A percentile compares a stretch with the other conserved stretches of the same genome.
Evolutionary conservation across 768 basidiomycete species (phyloP).

Genomic region (Leccinum broughii): DNA sequence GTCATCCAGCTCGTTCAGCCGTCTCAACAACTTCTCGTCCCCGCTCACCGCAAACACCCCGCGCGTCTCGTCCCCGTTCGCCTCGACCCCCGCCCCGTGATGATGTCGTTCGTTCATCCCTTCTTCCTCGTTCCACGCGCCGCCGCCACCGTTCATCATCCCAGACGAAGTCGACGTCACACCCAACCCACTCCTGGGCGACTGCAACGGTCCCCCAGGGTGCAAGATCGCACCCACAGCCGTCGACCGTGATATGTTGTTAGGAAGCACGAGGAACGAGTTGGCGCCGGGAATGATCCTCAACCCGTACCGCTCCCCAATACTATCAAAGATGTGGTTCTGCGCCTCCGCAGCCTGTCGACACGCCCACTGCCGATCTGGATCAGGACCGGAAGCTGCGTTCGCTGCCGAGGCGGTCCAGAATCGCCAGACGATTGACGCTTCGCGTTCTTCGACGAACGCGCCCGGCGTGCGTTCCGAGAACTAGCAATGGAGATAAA

Average conservation of each 20-base stretch:
- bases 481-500: constrained; percentile 49
- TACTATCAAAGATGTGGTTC: constrained; percentile 88
- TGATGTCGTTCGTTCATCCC: constrained; percentile 10
- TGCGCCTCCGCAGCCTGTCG: constrained; percentile 89
- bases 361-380: constrained; percentile 78
- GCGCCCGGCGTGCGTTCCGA: constrained; percentile 86
- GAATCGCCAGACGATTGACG: constrained; percentile 84
- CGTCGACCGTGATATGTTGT: constrained; percentile 80
- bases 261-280: constrained; percentile 80
- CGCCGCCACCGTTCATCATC: constrained; percentile 21
- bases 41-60: constrained; percentile 67
- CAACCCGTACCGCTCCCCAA: constrained; percentile 80
- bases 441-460: constrained; percentile 80
- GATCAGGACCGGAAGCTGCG: constrained; percentile 16
- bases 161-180: constrained; percentile 31
- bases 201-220: constrained; percentile 52
- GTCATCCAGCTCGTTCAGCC: constrained; percentile 72
- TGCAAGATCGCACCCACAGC: constrained; percentile 80
- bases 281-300: constrained; percentile 81
- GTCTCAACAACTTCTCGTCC: constrained; percentile 76
- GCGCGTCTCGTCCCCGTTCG: constrained; percentile 45
- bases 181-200: constrained; percentile 32
- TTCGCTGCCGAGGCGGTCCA: constrained; percentile 58
- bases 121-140: not conserved
- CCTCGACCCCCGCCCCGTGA: constrained; percentile 16